phyloP scores from a whole-genome alignment of 1,284 basidiomycete genomes.

The Ustilago nuda region DNA sequence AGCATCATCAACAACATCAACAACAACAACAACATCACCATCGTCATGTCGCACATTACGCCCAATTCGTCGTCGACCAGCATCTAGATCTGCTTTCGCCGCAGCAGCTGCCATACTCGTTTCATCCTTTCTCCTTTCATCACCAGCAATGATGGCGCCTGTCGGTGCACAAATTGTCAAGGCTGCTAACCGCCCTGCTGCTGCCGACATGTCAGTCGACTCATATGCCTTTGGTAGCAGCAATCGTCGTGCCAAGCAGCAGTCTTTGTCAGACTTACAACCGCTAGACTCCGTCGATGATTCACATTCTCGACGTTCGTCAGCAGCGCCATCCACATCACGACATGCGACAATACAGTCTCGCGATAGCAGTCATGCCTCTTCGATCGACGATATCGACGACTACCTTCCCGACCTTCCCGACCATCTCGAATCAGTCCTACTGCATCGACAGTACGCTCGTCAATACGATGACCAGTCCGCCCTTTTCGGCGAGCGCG shows the following conservation, averaged over 20 bases:
- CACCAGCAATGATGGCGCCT: constrained; percentile 38
- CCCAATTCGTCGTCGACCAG: constrained; percentile 10
- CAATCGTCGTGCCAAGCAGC: neutral
- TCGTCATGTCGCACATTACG: neutral
- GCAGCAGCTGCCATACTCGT: constrained; percentile 41
- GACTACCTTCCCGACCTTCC: constrained; percentile 29
- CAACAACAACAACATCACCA: neutral
- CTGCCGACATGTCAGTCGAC: neutral
- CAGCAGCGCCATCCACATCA: constrained; percentile 15
- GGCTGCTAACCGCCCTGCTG: neutral
- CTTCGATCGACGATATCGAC: constrained; percentile 25
- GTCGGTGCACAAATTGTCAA: constrained; percentile 17
- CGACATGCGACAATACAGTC: constrained; percentile 6
- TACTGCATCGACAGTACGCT: constrained; percentile 24
- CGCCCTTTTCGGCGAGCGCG: constrained; percentile 27
- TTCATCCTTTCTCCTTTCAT: constrained; percentile 48
- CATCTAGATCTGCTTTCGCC: constrained; percentile 21
- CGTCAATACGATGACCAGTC: constrained; percentile 34
- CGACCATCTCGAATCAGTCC: neutral
- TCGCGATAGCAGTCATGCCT: neutral
- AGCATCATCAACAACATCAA: neutral
- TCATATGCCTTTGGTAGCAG: constrained; percentile 14
- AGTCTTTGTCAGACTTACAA: neutral
- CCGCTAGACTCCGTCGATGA: neutral
- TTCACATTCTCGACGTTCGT: neutral